Conservation (phyloP, 805 yeast genomes). For the Kodamaea sagamina region DNA sequence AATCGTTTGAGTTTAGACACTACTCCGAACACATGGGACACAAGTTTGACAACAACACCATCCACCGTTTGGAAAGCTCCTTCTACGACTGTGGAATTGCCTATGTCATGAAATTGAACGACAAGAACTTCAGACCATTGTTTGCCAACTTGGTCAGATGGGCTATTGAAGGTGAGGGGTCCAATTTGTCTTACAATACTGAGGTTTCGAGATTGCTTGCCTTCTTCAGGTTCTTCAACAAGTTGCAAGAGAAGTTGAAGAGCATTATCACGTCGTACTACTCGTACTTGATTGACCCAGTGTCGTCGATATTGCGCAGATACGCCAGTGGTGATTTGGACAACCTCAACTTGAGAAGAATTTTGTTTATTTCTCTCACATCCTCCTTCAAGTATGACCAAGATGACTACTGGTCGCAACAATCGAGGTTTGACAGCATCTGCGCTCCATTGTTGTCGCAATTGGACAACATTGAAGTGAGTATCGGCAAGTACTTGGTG, state of each 20-base stretch:
- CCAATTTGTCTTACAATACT: conserved; percentile 43
- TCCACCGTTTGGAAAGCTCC: conserved; percentile 77
- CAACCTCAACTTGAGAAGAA: conserved; percentile 63
- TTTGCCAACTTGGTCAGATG: conserved; percentile 85
- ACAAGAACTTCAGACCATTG: conserved; percentile 88
- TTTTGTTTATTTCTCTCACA: conserved; percentile 69
- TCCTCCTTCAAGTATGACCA: conserved; percentile 86
- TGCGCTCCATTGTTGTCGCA: conserved; percentile 65
- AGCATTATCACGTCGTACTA: conserved; percentile 87
- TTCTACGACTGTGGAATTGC: conserved; percentile 71
- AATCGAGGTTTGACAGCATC: conserved; percentile 76
- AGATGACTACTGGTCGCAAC: conserved; percentile 93
- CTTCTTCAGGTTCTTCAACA: conserved; percentile 83
- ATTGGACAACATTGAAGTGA: conserved; percentile 64
- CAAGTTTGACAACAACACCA: conserved; percentile 66
- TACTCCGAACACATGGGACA: conserved; percentile 41
- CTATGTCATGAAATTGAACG: conserved; percentile 88
- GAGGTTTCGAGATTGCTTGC: conserved; percentile 64
- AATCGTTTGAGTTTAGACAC: conserved; percentile 68
- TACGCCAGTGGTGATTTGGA: conserved; percentile 44
- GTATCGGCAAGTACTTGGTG: conserved; percentile 77
- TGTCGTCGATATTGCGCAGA: conserved; percentile 54
- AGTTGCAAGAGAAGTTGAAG: conserved; percentile 78
- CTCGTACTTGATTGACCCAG: conserved; percentile 81
- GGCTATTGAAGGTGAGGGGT: conserved; percentile 87